Base-by-base conservation (phyloP, 1,284 basidiomycete species). In the Puccinia sorghi region DNA sequence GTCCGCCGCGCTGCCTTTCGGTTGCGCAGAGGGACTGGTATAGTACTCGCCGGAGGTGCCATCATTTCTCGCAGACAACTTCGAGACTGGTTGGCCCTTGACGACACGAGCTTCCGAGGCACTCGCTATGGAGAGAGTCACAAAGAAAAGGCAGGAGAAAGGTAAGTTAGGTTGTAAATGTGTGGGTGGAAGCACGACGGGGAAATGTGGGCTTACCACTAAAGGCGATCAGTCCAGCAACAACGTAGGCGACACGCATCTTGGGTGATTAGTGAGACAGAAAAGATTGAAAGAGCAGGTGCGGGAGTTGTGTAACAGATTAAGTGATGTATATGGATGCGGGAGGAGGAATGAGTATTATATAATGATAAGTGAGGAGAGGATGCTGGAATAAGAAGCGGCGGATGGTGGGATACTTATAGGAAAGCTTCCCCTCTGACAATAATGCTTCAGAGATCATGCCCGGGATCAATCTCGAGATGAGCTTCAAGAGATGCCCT, bases 161-260 rank as follows among this genome's bases (percentile, higher is more conserved):
- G 9, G 61, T 64, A 0, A 64, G 61, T 46, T 8, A 64, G n/a
- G 13, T 32, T 32, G 4, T 32, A 32, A 32, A 32, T 32, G 32
- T 27, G n/a, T 27, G 22, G 20, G 17, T 43, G 9, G 25, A 43
- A 4, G 41, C 1, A 43, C 13, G 32, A 9, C 1, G 9, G 17
- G n/a, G 6, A 46, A 6, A 5, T 12, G 15, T 41, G 22, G 20
- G 25, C 61, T 64, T 3, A 64, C 61, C 61, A 64, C 41, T 20
- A 6, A 64, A 46, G 61, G 61, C 61, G 41, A 64, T 64, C 39
- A 64, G 22, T 25, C 61, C 61, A 64, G 61, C 61, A 22, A 64
- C 61, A 64, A 64, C 61, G 61, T 64, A 64, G 8, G 61, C 20
- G 41, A 64, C n/a, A 64, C 61, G 61, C 61, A 64, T 57, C 25